Base-by-base conservation (phyloP, 2,329 filamentous ascomycete species). In the Fusarium ramigenum region DNA sequence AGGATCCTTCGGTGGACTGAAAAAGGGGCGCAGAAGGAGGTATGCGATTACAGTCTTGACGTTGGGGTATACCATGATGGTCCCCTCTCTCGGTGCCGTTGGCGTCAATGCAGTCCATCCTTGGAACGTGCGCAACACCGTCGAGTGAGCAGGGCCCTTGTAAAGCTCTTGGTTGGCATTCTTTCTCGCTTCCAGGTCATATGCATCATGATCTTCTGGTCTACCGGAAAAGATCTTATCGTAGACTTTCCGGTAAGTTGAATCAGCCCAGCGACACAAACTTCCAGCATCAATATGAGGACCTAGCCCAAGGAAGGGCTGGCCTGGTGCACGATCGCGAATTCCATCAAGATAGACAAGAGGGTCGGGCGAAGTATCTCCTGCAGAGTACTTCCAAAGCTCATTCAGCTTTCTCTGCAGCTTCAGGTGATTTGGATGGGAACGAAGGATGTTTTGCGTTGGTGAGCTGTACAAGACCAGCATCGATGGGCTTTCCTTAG, bases 231-330 rank as follows among this genome's bases (percentile, higher is more conserved):
- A 63, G 1, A 63, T 49, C 1, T 28, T 25, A 1, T 59, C 28
- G 8, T 63, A 59, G 21, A 63, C 60, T 7, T 21, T 63, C 7
- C 53, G 42, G 18, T 63, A 58, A 2, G 25, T 19, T 2, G 79
- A 74, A 32, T 84, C 82, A 10, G 79, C 81, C 83, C 83, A 85
- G 14, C 83, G 82, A 57, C 78, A 80, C 12, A 85, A 73, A 63
- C 80, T 83, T n/a, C 83, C 83, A 5, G 82, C 83, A 63, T 85
- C 83, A 47, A 85, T 83, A 66, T 85, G 83, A 23, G 83, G 83
- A 8, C 83, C 83, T 3, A 84, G 76, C 12, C 83, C 82, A 14
- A 78, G 77, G 62, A 84, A 85, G 6, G 56, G 42, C 3, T 77
- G 70, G 5, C 76, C 81, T 11, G 63, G 63, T 8, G 57, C 57